Percentiles rank a stretch among this genome's conserved stretches.
These are phyloP conservation scores for Sphaceloma murrayae DNA, from an alignment of 2,329 filamentous ascomycete species.

Conservation along the genomic window DNA sequence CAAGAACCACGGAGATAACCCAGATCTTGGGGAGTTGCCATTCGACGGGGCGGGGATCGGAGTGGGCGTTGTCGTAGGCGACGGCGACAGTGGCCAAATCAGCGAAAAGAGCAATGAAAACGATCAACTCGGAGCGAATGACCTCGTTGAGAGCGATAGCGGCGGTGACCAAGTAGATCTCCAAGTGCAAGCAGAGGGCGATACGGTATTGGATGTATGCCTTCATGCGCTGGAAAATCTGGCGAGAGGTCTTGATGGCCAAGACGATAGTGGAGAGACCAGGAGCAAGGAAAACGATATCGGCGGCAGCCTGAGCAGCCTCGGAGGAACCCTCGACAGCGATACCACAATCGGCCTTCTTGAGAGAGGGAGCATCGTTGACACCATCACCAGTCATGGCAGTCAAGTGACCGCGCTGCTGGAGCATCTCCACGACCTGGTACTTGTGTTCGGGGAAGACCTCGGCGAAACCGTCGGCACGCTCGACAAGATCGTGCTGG, in stretches of 20 bases:
- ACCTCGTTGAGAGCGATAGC: slow-evolving; percentile 77
- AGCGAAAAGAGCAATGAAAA: slow-evolving; percentile 71
- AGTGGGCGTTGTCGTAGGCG: slow-evolving; percentile 71
- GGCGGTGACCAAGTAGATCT: slow-evolving; percentile 66
- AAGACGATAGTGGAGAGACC: slow-evolving; percentile 62
- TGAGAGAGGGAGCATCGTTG: slow-evolving; percentile 63
- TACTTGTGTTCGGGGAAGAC: slow-evolving; percentile 70
- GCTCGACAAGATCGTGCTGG: slow-evolving; percentile 67
- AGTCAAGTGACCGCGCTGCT: slow-evolving; percentile 62
- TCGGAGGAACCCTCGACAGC: slow-evolving; percentile 63
- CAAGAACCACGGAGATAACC: slow-evolving; percentile 63
- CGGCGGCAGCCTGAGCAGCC: slow-evolving; percentile 61
- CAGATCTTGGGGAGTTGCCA: slow-evolving; percentile 77
- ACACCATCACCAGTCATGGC: slow-evolving; percentile 71
- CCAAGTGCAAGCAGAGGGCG: slow-evolving; percentile 61
- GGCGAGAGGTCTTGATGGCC: slow-evolving; percentile 63
- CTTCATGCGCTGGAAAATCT: slow-evolving; percentile 73
- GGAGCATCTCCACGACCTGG: slow-evolving; percentile 65
- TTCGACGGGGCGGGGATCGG: slow-evolving; percentile 63
- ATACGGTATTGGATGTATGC: slow-evolving; percentile 70
- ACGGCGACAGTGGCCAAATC: slow-evolving; percentile 71
- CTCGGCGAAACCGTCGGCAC: slow-evolving; percentile 63
- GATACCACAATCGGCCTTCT: slow-evolving; percentile 67
- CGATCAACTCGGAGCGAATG: slow-evolving; percentile 60
- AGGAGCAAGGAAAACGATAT: slow-evolving; percentile 66